Percentiles rank a stretch among this genome's conserved stretches.
Conservation (phyloP, 352 stramenopile genomes). For the Globisporangium camurandrum region DNA sequence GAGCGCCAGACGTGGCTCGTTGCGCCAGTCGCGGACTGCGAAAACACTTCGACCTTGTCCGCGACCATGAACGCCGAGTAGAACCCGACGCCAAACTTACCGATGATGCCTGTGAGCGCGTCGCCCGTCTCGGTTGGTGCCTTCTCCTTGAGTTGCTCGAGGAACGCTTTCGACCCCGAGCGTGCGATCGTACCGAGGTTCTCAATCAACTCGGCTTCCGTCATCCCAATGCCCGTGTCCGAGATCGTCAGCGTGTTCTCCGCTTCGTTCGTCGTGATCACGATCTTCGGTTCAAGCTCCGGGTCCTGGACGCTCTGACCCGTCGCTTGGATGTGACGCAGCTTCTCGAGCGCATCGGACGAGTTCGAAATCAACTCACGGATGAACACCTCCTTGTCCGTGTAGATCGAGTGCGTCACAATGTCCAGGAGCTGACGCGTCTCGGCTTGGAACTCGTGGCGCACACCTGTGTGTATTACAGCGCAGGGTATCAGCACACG, state of each 20-base stretch:
- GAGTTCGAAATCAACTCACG: slow-evolving; percentile 98
- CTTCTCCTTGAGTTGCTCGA: slow-evolving; percentile 89
- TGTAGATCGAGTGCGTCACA: slow-evolving; percentile 99
- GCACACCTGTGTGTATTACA: slow-evolving; percentile 27
- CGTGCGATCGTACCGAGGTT: slow-evolving; percentile 99
- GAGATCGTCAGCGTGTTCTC: slow-evolving; percentile 95
- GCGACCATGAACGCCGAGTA: slow-evolving; percentile 99
- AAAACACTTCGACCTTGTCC: slow-evolving; percentile 93
- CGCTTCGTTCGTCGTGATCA: slow-evolving; percentile 94
- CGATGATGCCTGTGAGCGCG: slow-evolving; percentile 93
- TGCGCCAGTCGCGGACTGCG: slow-evolving; percentile 58
- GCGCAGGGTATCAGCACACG: background rate
- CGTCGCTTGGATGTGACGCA: slow-evolving; percentile 90
- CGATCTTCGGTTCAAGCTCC: slow-evolving; percentile 93
- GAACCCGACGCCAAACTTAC: slow-evolving; percentile 99
- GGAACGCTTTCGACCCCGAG: slow-evolving; percentile 95
- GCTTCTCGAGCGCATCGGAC: slow-evolving; percentile 98
- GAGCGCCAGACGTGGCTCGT: slow-evolving; percentile 65
- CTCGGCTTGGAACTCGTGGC: slow-evolving; percentile 93
- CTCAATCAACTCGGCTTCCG: slow-evolving; percentile 92
- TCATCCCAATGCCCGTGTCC: slow-evolving; percentile 99
- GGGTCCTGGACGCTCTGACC: slow-evolving; percentile 59
- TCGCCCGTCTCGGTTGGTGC: slow-evolving; percentile 53
- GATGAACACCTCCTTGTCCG: slow-evolving; percentile 99
- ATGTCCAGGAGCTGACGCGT: slow-evolving; percentile 95